Percentiles rank a stretch among this genome's conserved stretches.
Evolutionary conservation across 2,329 filamentous ascomycete species (phyloP).

Genomic region (Phaeosphaeria sp.): DNA sequence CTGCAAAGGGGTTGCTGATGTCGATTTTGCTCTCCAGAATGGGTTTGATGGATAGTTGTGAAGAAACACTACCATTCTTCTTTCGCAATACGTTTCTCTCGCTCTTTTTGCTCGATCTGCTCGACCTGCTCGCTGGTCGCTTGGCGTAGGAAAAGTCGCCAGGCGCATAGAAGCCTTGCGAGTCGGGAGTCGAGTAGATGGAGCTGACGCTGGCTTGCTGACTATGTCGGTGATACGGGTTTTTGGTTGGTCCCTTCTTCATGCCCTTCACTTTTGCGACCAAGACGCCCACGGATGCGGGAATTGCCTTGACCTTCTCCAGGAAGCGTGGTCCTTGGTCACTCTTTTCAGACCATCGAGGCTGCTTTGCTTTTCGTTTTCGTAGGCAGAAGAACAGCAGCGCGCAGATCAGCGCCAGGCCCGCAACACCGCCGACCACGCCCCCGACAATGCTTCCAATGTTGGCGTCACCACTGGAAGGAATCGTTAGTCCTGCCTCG

Average conservation of each 20-base stretch:
- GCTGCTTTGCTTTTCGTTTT: slow-evolving; percentile 35
- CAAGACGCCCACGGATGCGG: slow-evolving; percentile 27
- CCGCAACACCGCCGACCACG: slow-evolving; percentile 44
- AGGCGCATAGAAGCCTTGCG: slow-evolving; percentile 29
- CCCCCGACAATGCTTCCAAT: slow-evolving; percentile 44
- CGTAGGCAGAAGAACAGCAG: slow-evolving; percentile 44
- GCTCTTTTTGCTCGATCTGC: slow-evolving; percentile 24
- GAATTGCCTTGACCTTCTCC: slow-evolving; percentile 30
- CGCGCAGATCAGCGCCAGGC: slow-evolving; percentile 37
- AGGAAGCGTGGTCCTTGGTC: slow-evolving; percentile 13
- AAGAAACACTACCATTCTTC: slow-evolving; percentile 37
- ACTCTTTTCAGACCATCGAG: slow-evolving; percentile 26
- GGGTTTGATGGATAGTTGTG: slow-evolving; percentile 35
- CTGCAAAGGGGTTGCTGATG: slow-evolving; percentile 34
- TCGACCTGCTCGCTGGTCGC: slow-evolving; percentile 33
- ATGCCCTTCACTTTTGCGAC: slow-evolving; percentile 38
- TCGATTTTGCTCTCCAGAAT: slow-evolving; percentile 32
- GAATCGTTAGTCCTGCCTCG: slow-evolving; percentile 27
- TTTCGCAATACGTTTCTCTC: slow-evolving; percentile 39
- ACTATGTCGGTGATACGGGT: slow-evolving; percentile 39
- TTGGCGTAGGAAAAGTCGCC: slow-evolving; percentile 27
- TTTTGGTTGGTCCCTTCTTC: slow-evolving; percentile 32
- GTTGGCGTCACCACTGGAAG: slow-evolving; percentile 23
- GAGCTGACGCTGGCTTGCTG: slow-evolving; percentile 41
- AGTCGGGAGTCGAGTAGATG: slow-evolving; percentile 41